phyloP scores from a whole-genome alignment of 73 alveolate species.

The Tetrahymena thermophila region DNA sequence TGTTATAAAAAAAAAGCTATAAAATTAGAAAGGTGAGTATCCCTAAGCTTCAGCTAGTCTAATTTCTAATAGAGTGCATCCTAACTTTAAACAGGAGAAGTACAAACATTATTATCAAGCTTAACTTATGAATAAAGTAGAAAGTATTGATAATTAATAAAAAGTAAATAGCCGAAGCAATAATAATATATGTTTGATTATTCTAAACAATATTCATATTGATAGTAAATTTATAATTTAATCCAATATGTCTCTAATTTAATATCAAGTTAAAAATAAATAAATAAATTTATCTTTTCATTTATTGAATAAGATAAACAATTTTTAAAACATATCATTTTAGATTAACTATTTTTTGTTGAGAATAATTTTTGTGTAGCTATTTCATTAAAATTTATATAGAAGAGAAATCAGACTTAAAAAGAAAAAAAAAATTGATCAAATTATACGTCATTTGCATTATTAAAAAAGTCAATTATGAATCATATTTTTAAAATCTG shows the following conservation, averaged over 20 bases:
- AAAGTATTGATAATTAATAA: background rate
- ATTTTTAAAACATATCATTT: too few relatives aligned
- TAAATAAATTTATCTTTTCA: too few relatives aligned
- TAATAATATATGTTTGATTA: too few relatives aligned
- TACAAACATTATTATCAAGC: background rate
- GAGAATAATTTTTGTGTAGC: background rate
- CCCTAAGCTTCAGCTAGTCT: too few relatives aligned
- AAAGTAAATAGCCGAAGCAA: too few relatives aligned
- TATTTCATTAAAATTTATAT: background rate
- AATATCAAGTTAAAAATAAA: background rate
- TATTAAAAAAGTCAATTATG: background rate
- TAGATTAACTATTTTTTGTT: background rate
- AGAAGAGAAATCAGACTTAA: background rate
- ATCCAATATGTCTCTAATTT: background rate
- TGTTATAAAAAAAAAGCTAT: too few relatives aligned
- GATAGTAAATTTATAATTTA: too few relatives aligned
- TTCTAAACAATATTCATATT: too few relatives aligned
- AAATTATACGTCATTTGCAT: background rate
- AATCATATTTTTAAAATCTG: background rate
- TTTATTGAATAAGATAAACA: too few relatives aligned
- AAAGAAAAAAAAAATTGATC: background rate
- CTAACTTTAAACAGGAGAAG: background rate
- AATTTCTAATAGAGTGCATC: background rate
- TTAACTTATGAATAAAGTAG: background rate
- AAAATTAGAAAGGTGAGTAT: background rate